Conservation (phyloP, 2,329 filamentous ascomycete species). For the Sporothrix mexicana region DNA sequence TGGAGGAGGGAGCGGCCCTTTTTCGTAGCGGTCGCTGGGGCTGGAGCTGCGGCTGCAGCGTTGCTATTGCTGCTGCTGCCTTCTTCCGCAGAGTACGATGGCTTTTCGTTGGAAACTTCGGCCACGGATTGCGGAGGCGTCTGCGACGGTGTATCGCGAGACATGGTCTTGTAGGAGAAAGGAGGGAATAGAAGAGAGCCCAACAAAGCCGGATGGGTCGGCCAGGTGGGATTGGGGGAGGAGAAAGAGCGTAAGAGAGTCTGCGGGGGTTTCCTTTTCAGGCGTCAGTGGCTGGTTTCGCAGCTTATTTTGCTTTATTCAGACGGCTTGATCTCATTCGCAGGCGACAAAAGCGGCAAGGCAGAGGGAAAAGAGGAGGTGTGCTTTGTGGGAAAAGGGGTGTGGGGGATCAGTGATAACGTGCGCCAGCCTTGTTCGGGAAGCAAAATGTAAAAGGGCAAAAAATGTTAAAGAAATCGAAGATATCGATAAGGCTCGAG, state of each 20-base stretch:
- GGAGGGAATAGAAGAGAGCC: slow-evolving; percentile 16
- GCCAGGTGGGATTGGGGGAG: slow-evolving; percentile 22
- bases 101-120: slow-evolving; percentile 54
- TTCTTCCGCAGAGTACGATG: slow-evolving; percentile 51
- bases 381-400: slow-evolving; percentile 11
- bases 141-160: slow-evolving; percentile 46
- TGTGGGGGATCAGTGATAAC: slow-evolving; percentile 15
- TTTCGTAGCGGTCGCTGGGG: slow-evolving; percentile 42
- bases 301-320: slow-evolving; percentile 2
- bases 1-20: slow-evolving; percentile 60
- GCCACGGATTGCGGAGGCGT: slow-evolving; percentile 42
- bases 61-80: slow-evolving; percentile 38
- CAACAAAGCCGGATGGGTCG: slow-evolving; percentile 31
- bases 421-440: slow-evolving; percentile 24
- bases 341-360: not conserved
- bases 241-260: not conserved
- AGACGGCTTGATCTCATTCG: not conserved
- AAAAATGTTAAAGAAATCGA: not conserved
- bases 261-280: slow-evolving; percentile 24
- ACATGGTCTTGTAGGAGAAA: slow-evolving; percentile 40
- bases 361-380: slow-evolving; percentile 18
- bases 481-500: not conserved
- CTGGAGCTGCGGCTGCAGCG: slow-evolving; percentile 29
- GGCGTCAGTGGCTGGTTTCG: slow-evolving; percentile 29
- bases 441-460: not conserved